phyloP scores from a whole-genome alignment of 2,329 filamentous ascomycete genomes.

The Stachybotrys echinatus region DNA sequence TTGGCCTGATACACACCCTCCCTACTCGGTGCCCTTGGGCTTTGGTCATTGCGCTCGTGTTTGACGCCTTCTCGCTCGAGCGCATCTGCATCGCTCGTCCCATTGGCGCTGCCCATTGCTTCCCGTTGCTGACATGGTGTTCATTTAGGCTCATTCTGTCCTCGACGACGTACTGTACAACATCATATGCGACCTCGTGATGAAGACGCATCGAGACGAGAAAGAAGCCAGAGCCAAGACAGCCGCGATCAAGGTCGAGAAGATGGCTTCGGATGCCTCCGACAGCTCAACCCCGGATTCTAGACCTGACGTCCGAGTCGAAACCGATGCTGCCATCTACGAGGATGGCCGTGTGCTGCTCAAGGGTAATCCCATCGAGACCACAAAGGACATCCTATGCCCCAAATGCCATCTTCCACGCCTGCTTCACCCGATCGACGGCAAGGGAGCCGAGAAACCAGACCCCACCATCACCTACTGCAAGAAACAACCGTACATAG shows the following conservation, averaged over 20 bases:
- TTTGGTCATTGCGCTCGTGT: neutral
- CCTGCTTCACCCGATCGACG: constrained; percentile 66
- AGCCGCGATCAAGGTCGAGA: constrained; percentile 59
- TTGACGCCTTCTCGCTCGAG: neutral
- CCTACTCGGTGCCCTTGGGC: constrained; percentile 3
- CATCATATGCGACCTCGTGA: constrained; percentile 68
- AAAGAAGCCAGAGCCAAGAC: constrained; percentile 67
- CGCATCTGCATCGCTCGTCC: neutral
- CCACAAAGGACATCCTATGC: constrained; percentile 67
- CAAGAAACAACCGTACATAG: constrained; percentile 72
- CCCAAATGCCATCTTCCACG: constrained; percentile 70
- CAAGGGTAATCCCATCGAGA: constrained; percentile 68
- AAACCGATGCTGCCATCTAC: constrained; percentile 65
- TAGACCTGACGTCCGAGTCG: constrained; percentile 50
- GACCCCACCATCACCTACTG: constrained; percentile 69
- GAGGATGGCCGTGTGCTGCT: constrained; percentile 64
- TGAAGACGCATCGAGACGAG: constrained; percentile 72
- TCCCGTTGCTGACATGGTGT: neutral
- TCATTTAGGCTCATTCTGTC: constrained; percentile 52
- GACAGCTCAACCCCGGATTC: constrained; percentile 48
- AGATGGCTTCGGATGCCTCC: constrained; percentile 51
- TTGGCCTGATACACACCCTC: constrained; percentile 8
- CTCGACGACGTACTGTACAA: constrained; percentile 74
- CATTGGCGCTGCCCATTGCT: neutral
- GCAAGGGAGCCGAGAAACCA: constrained; percentile 59